A percentile compares a stretch with the other conserved stretches of the same genome.
These are phyloP conservation scores for Leccinum disarticulatum DNA, from an alignment of 768 basidiomycete genomes.

Conservation along the genomic window DNA sequence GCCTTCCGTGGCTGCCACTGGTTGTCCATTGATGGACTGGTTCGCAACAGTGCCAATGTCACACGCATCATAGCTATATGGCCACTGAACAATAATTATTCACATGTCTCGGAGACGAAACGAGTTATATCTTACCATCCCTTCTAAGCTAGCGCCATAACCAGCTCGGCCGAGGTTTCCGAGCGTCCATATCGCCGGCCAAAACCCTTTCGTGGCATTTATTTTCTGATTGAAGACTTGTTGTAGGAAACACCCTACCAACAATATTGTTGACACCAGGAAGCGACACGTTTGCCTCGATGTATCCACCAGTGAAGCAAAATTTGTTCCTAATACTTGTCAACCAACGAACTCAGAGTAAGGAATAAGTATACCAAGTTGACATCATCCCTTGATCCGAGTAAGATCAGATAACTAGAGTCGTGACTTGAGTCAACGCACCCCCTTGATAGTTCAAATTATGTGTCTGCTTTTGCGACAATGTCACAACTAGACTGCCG, in stretches of 20 bases:
- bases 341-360: constrained; percentile 3
- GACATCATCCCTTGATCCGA: constrained; percentile 47
- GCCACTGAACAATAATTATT: constrained; percentile 45
- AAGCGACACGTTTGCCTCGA: constrained; percentile 62
- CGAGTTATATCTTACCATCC: constrained; percentile 37
- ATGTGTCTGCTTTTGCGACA: constrained; percentile 46
- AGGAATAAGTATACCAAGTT: constrained; percentile 32
- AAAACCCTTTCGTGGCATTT: constrained; percentile 36
- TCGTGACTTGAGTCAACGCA: constrained; percentile 13
- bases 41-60: constrained; percentile 84
- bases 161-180: constrained; percentile 64
- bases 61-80: constrained; percentile 70
- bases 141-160: constrained; percentile 63
- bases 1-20: constrained; percentile 49
- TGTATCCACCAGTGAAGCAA: constrained; percentile 82
- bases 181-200: constrained; percentile 60
- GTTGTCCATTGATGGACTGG: constrained; percentile 72
- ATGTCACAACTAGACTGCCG: constrained; percentile 52
- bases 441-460: constrained; percentile 46
- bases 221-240: constrained; percentile 1
- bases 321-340: constrained; percentile 72
- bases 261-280: constrained; percentile 67
- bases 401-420: constrained; percentile 24
- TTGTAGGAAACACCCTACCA: constrained; percentile 32
- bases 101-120: background rate